Conservation (phyloP, 345 rosid species). For the Eucalyptus guilfoylei region DNA sequence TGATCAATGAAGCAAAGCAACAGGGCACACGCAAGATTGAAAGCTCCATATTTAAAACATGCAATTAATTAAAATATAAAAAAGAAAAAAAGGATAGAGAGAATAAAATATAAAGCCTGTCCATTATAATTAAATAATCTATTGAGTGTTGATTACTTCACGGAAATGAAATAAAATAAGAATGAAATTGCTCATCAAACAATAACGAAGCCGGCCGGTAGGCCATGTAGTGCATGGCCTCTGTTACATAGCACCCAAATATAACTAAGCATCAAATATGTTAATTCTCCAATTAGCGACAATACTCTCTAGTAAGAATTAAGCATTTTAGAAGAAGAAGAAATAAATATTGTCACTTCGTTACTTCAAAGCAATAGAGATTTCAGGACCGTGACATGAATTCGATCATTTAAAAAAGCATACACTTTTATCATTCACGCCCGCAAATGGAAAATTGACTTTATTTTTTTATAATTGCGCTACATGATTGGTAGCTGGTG, state of each 20-base stretch:
- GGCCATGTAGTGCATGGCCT: not conserved
- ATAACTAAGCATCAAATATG: not conserved
- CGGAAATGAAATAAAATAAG: not conserved
- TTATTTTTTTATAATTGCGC: not conserved
- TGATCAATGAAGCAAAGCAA: not conserved
- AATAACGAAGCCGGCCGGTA: not conserved
- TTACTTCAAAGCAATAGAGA: not conserved
- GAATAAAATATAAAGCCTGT: not conserved
- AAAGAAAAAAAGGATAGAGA: not conserved
- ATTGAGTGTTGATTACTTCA: not conserved
- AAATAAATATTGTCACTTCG: not conserved
- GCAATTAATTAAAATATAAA: not conserved
- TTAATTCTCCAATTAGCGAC: not conserved
- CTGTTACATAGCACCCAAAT: not conserved
- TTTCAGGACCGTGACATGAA: fast-evolving
- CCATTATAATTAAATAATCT: not conserved
- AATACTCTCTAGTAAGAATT: not conserved
- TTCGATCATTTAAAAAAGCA: not conserved
- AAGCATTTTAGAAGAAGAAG: not conserved
- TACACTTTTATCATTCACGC: not conserved
- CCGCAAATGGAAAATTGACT: not conserved
- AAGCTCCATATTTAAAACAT: not conserved
- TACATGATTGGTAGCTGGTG: not conserved
- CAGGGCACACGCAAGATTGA: not conserved
- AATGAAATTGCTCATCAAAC: not conserved